Conservation (phyloP, 306 rosid species). For the Mimosa pudica region DNA sequence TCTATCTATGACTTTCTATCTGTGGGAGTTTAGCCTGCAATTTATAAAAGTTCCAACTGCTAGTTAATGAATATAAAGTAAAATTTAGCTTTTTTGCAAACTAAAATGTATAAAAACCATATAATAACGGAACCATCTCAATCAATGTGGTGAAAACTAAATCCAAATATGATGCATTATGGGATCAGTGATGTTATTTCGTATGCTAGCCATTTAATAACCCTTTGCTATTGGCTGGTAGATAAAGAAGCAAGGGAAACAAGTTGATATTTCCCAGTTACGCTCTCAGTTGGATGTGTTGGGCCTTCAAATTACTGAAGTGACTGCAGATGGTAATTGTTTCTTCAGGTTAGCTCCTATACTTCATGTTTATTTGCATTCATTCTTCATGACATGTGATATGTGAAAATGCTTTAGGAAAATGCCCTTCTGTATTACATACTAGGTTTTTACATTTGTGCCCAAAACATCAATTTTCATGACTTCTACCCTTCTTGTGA, state of each 20-base stretch:
- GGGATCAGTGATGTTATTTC: conserved; percentile 4
- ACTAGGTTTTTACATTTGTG: conserved; percentile 16
- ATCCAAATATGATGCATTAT: conserved; percentile 22
- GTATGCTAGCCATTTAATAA: conserved; percentile 9
- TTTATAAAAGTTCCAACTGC: neutral
- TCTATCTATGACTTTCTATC: neutral
- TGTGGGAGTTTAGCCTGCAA: neutral
- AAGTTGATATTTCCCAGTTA: conserved; percentile 54
- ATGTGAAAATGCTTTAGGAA: conserved; percentile 23
- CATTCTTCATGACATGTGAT: conserved; percentile 9
- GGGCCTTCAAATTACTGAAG: conserved; percentile 66
- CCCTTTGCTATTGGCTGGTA: conserved; percentile 38
- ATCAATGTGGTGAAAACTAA: conserved; percentile 14
- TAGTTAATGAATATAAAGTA: conserved; percentile 1
- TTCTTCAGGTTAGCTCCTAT: conserved; percentile 73
- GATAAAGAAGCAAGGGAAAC: conserved; percentile 69
- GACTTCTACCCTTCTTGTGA: conserved; percentile 3
- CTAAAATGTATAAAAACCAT: neutral
- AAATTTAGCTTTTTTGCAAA: conserved; percentile 17
- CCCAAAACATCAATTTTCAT: conserved; percentile 6
- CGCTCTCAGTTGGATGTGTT: conserved; percentile 68
- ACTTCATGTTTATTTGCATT: conserved; percentile 30
- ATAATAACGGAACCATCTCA: neutral
- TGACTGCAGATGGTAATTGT: conserved; percentile 91
- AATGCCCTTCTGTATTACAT: conserved; percentile 8